phyloP scores from a whole-genome alignment of 805 yeast species.

The Yarrowia sp. region DNA sequence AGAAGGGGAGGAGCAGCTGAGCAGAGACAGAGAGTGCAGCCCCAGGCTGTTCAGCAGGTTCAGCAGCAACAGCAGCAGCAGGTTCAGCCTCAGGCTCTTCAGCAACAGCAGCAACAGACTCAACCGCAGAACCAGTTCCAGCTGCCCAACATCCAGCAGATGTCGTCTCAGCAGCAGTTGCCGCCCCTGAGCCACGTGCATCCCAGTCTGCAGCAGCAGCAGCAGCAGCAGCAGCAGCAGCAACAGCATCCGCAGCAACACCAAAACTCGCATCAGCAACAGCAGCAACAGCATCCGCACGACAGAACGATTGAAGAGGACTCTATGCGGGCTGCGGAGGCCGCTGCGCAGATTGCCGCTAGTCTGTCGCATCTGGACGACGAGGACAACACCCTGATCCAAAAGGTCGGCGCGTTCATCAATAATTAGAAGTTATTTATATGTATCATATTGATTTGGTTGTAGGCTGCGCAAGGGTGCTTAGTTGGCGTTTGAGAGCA shows the following conservation, averaged over 20 bases:
- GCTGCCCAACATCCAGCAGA: conserved; percentile 3
- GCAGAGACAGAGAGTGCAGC: background rate
- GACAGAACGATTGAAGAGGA: conserved; percentile 10
- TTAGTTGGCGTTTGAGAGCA: too few species aligned
- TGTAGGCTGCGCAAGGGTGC: too few species aligned
- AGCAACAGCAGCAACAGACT: background rate
- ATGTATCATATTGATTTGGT: conserved; percentile 9
- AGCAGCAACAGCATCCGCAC: conserved; percentile 1
- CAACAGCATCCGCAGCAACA: background rate
- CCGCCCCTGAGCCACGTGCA: conserved; percentile 7
- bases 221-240: background rate
- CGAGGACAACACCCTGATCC: conserved; percentile 34
- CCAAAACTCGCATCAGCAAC: background rate
- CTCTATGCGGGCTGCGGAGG: conserved; percentile 22
- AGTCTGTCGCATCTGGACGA: conserved; percentile 26
- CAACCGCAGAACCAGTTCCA: background rate
- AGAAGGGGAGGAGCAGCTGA: background rate
- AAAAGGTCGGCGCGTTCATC: conserved; percentile 37
- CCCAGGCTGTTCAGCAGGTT: conserved; percentile 2
- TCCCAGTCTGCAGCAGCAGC: conserved; percentile 11
- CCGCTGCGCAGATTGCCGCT: conserved; percentile 25
- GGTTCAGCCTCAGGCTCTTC: background rate
- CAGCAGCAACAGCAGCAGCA: conserved; percentile 7
- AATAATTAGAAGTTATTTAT: conserved; percentile 29
- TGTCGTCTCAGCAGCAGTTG: conserved; percentile 18